Conservation (phyloP, 2,329 filamentous ascomycete genomes). For the Diaporthe longicolla region DNA sequence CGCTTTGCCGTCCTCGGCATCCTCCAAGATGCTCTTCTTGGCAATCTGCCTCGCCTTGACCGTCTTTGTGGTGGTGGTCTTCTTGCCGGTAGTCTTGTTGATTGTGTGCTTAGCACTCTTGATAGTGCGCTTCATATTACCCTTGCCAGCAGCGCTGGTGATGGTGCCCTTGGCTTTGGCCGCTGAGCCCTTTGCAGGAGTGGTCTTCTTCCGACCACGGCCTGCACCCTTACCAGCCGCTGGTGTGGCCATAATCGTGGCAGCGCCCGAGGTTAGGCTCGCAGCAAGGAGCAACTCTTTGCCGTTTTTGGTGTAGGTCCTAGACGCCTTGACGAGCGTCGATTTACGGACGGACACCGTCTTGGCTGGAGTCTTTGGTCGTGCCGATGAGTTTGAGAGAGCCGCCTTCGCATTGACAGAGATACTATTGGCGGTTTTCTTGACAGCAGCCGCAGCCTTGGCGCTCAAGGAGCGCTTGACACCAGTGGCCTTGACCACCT, state of each 20-base stretch:
- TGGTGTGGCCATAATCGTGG: constrained; percentile 27
- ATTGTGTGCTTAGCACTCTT: constrained; percentile 34
- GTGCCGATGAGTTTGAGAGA: constrained; percentile 35
- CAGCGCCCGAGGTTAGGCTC: constrained; percentile 36
- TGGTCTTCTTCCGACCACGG: constrained; percentile 12
- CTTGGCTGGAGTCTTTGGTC: constrained; percentile 1
- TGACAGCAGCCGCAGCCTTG: constrained; percentile 55
- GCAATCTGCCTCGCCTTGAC: constrained; percentile 38
- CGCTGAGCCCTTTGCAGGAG: constrained; percentile 16
- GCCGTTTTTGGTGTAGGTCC: constrained; percentile 43
- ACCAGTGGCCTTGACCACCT: constrained; percentile 58
- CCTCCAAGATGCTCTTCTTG: constrained; percentile 41
- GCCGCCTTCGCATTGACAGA: constrained; percentile 54
- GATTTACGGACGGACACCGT: constrained; percentile 40
- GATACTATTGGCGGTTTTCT: constrained; percentile 57
- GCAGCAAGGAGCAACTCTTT: constrained; percentile 41
- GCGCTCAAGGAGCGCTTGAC: constrained; percentile 52
- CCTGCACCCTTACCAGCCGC: background rate
- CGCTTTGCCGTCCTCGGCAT: constrained; percentile 2
- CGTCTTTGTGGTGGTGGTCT: constrained; percentile 4
- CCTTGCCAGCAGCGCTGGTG: constrained; percentile 28
- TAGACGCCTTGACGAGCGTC: constrained; percentile 38
- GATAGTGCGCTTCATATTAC: constrained; percentile 17
- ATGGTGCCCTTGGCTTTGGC: constrained; percentile 30
- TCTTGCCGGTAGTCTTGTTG: constrained; percentile 32